Evolutionary conservation across 2,329 filamentous ascomycete species (phyloP).

Genomic region (Trichoderma atroviride): DNA sequence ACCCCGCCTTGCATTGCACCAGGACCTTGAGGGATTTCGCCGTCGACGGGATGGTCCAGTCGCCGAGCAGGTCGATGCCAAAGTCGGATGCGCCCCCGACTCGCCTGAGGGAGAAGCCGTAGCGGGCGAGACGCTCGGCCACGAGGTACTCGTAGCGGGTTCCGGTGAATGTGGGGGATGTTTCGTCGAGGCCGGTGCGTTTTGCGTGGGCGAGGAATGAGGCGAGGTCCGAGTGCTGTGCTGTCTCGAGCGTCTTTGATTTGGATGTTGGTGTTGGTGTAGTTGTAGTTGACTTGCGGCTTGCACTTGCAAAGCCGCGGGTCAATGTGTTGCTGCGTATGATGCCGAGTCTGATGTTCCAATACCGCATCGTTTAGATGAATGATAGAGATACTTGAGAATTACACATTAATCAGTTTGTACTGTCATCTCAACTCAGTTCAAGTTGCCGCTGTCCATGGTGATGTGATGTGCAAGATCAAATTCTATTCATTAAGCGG

Average conservation of each 20-base stretch:
- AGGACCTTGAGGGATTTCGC: slow-evolving; percentile 49
- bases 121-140: slow-evolving; percentile 55
- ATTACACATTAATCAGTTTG: background rate
- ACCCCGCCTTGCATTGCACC: slow-evolving; percentile 70
- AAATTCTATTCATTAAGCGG: slow-evolving; percentile 6
- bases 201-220: slow-evolving; percentile 68
- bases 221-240: slow-evolving; percentile 63
- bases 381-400: background rate
- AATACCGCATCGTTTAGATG: slow-evolving; percentile 9
- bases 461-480: background rate
- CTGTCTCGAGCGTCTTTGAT: background rate
- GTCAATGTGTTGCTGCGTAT: no score
- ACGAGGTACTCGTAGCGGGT: slow-evolving; percentile 78
- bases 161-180: slow-evolving; percentile 66
- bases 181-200: slow-evolving; percentile 56
- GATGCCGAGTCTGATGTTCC: background rate
- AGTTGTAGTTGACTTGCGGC: background rate
- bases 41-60: slow-evolving; percentile 59
- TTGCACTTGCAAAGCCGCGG: slow-evolving; percentile 1
- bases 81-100: slow-evolving; percentile 68
- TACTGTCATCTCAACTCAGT: background rate
- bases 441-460: background rate
- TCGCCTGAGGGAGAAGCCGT: slow-evolving; percentile 67
- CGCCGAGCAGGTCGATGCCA: slow-evolving; percentile 75
- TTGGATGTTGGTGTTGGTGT: background rate